Evolutionary conservation across 2,329 filamentous ascomycete species (phyloP).

Genomic region (Blastomyces silverae): DNA sequence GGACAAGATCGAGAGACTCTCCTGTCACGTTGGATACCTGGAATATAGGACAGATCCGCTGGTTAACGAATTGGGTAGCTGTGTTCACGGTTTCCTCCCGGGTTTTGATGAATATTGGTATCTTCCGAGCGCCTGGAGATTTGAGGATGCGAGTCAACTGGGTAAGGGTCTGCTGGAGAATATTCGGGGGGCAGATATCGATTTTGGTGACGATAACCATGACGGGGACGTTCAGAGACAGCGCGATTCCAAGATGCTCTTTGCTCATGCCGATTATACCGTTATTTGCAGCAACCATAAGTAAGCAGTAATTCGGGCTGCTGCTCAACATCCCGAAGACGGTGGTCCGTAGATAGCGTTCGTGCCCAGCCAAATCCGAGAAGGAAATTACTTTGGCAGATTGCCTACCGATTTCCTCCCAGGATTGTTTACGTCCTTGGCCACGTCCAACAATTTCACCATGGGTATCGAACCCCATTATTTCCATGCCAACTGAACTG

Average conservation of each 20-base stretch:
- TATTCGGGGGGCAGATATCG: conserved; percentile 93
- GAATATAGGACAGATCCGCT: conserved; percentile 93
- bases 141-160: conserved; percentile 92
- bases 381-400: conserved; percentile 96
- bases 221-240: conserved; percentile 91
- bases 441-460: conserved; percentile 77
- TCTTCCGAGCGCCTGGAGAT: conserved; percentile 86
- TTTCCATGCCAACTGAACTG: conserved; percentile 97
- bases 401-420: conserved; percentile 94
- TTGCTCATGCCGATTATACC: conserved; percentile 97
- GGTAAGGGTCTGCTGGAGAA: conserved; percentile 84
- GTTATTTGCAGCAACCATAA: conserved; percentile 99
- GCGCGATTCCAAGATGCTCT: conserved; percentile 90
- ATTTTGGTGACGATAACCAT: conserved; percentile 99
- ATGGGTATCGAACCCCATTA: conserved; percentile 88
- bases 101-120: conserved; percentile 90
- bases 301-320: conserved; percentile 91
- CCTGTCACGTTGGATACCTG: conserved; percentile 98
- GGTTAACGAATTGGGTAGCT: conserved; percentile 89
- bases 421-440: conserved; percentile 79
- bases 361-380: conserved; percentile 90
- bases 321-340: conserved; percentile 92
- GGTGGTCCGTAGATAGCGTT: conserved; percentile 89
- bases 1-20: conserved; percentile 79
- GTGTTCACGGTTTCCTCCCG: conserved; percentile 91